A percentile compares a stretch with the other conserved stretches of the same genome.
phyloP scores from a whole-genome alignment of 768 basidiomycete genomes.

The Psilocybe sp. region DNA sequence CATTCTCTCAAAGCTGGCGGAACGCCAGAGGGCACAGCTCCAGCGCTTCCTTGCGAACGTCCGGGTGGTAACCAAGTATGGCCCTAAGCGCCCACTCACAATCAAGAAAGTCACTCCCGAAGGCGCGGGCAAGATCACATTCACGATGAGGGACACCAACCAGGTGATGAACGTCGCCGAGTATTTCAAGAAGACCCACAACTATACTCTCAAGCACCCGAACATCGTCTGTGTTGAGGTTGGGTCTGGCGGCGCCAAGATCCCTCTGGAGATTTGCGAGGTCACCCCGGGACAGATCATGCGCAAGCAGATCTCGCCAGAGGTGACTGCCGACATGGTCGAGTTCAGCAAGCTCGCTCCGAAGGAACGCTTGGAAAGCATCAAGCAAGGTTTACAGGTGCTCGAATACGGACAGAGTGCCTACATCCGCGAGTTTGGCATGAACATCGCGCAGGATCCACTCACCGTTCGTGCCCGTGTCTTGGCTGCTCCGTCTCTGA shows the following conservation, averaged over 20 bases:
- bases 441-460: conserved; percentile 52
- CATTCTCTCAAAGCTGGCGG: conserved; percentile 36
- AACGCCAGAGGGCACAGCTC: conserved; percentile 48
- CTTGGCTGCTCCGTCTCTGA: conserved; percentile 52
- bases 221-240: conserved; percentile 67
- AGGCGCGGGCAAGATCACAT: conserved; percentile 51
- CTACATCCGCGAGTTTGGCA: conserved; percentile 70
- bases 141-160: conserved; percentile 48
- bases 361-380: conserved; percentile 42
- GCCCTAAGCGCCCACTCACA: conserved; percentile 1
- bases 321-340: conserved; percentile 64
- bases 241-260: conserved; percentile 51
- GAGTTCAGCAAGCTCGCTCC: conserved; percentile 70
- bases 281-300: conserved; percentile 70
- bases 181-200: conserved; percentile 52
- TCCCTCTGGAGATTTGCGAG: conserved; percentile 67
- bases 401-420: conserved; percentile 71
- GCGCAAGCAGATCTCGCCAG: conserved; percentile 66
- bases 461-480: conserved; percentile 59
- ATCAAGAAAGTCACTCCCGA: conserved; percentile 55
- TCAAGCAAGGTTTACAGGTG: conserved; percentile 39
- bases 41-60: conserved; percentile 34
- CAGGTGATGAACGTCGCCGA: conserved; percentile 48
- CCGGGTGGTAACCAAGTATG: conserved; percentile 20
- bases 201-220: conserved; percentile 51